Base-by-base conservation (phyloP, 164 flowering plant species). In the Dillenia suffruticosa region DNA sequence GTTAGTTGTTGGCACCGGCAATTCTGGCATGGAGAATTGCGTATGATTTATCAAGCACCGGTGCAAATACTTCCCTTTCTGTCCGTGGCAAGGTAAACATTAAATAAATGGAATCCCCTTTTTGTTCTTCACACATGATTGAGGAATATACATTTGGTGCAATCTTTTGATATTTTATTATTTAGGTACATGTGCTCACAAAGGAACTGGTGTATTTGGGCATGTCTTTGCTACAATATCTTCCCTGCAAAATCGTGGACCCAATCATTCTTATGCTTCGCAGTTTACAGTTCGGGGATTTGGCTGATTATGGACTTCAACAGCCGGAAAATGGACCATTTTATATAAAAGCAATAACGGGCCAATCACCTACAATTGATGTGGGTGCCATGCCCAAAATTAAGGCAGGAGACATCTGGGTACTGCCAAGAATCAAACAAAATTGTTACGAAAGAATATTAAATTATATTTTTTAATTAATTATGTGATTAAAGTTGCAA, bases 21-120 rank as follows among this genome's bases (percentile, higher is more conserved):
- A 79, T 16, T 80, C 83, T 0, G 81, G 81, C 10, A 74, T 79
- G 81, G 81, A 79, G 61, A 77, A 77, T 79, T 40, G 65, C 69
- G 12, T 72, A 69, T 48, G 83, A 76, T 47, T 44, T 79, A 6
- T 55, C 59, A 0, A 64, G 54, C 47, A 59, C 1, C 5, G 75
- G 72, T 22, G 83, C 78, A 1, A 15, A 5, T 1, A 32, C 77
- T 1, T 61, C 73, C 9, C 57, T 78, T 15, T 66, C 70, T 5
- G 54, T 51, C 50, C 65, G 75, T 4, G 61, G 61, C 61, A 70
- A 68, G 17, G 81, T 75, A 74, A 69, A 10, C 40, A 32, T 4
- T 32, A 4, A 32, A 32, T 5, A 32, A 32, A 32, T 5, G 0
- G 40, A 6, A 4, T 32, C 6, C 40, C 40, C 6, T 5, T 32